phyloP scores from a whole-genome alignment of 306 rosid species.

The Rosa rugosa region DNA sequence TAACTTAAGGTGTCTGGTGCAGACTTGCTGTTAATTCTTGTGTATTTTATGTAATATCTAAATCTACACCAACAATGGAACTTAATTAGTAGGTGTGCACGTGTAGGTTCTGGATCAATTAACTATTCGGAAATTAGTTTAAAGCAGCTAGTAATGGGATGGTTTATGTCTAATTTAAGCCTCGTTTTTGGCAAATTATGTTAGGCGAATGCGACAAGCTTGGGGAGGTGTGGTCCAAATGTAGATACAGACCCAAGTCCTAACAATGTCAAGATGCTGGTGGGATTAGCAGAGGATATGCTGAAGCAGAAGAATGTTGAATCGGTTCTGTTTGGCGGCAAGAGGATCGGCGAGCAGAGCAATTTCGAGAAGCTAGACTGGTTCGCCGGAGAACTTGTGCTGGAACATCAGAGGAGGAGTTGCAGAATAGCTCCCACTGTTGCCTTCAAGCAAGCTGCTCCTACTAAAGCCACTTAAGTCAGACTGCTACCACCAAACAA shows the following conservation, averaged over 20 bases:
- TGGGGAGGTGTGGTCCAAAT: constrained; percentile 74
- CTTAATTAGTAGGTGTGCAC: not conserved
- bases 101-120: not conserved
- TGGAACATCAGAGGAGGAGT: constrained; percentile 99
- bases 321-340: constrained; percentile 89
- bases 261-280: constrained; percentile 70
- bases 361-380: constrained; percentile 93
- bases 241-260: constrained; percentile 78
- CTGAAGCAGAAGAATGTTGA: constrained; percentile 96
- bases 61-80: not conserved
- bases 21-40: not conserved
- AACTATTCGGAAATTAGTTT: not conserved
- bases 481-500: constrained; percentile 23
- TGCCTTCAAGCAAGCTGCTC: constrained; percentile 94
- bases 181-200: constrained; percentile 27
- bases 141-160: not conserved
- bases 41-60: not conserved
- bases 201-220: constrained; percentile 88
- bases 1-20: not conserved
- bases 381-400: constrained; percentile 96
- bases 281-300: constrained; percentile 79
- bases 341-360: constrained; percentile 74
- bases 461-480: constrained; percentile 56
- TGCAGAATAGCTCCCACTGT: constrained; percentile 99
- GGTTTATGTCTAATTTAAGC: constrained; percentile 20